Conservation (phyloP, 2,329 filamentous ascomycete species). For the Iodosphaeria phyllophila region DNA sequence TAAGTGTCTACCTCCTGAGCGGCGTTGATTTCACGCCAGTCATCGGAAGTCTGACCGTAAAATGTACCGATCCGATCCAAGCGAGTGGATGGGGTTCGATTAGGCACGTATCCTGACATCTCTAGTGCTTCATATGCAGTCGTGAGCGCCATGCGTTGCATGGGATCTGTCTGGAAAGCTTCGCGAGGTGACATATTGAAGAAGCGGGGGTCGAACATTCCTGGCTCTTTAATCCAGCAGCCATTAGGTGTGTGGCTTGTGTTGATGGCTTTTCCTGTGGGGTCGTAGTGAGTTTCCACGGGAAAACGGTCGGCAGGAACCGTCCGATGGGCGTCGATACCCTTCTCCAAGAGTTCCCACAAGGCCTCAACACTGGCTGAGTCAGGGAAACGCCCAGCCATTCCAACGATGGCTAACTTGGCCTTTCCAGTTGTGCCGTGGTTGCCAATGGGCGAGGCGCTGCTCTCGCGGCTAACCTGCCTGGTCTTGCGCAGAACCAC, state of each 20-base stretch:
- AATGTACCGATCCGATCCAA: conserved; percentile 46
- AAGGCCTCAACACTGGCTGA: conserved; percentile 52
- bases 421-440: conserved; percentile 29
- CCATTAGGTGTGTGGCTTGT: conserved; percentile 61
- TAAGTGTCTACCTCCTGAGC: conserved; percentile 45
- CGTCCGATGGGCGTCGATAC: conserved; percentile 52
- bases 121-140: conserved; percentile 71
- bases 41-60: conserved; percentile 60
- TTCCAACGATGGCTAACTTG: conserved; percentile 74
- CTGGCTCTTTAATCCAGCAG: conserved; percentile 57
- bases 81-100: conserved; percentile 53
- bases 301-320: conserved; percentile 58
- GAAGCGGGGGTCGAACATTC: conserved; percentile 64
- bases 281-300: conserved; percentile 50
- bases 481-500: conserved; percentile 21
- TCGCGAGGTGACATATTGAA: conserved; percentile 79
- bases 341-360: conserved; percentile 58
- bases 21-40: conserved; percentile 60
- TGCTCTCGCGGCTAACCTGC: conserved; percentile 15
- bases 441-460: conserved; percentile 20
- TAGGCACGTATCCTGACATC: conserved; percentile 60
- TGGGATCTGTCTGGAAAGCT: conserved; percentile 63
- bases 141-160: conserved; percentile 57
- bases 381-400: conserved; percentile 61
- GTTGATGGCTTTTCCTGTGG: conserved; percentile 54